Conservation (phyloP, 2,329 filamentous ascomycete genomes). For the Pseudogymnoascus sp. region DNA sequence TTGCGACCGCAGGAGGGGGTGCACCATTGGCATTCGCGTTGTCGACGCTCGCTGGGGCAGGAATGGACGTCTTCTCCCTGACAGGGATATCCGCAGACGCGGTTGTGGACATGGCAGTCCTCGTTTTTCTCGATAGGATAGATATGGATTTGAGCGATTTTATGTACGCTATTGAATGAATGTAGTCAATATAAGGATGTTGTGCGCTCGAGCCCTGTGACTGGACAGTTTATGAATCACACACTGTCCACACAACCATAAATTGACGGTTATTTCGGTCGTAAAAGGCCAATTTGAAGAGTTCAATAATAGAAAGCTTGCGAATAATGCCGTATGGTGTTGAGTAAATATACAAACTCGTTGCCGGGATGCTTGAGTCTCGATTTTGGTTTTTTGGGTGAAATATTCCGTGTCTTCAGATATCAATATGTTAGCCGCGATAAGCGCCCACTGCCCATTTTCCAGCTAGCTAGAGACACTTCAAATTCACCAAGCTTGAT, state of each 20-base stretch:
- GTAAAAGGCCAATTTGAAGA: background rate
- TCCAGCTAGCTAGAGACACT: background rate
- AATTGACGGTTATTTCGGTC: background rate
- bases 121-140: background rate
- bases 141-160: background rate
- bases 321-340: conserved; percentile 2
- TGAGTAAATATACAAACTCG: conserved; percentile 9
- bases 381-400: background rate
- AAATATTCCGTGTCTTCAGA: background rate
- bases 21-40: conserved; percentile 1
- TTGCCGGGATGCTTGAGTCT: background rate
- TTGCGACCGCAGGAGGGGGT: background rate
- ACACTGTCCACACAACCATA: background rate
- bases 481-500: background rate
- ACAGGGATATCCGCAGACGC: conserved; percentile 1
- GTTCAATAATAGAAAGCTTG: background rate
- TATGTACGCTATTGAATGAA: background rate
- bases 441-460: background rate
- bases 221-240: conserved; percentile 1
- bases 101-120: conserved; percentile 3
- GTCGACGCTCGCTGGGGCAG: background rate
- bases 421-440: conserved; percentile 5
- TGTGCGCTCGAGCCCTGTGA: background rate
- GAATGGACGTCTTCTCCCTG: background rate
- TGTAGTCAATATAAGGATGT: conserved; percentile 1